Conservation (phyloP, 768 basidiomycete species). For the Lactifluus subvellereus region DNA sequence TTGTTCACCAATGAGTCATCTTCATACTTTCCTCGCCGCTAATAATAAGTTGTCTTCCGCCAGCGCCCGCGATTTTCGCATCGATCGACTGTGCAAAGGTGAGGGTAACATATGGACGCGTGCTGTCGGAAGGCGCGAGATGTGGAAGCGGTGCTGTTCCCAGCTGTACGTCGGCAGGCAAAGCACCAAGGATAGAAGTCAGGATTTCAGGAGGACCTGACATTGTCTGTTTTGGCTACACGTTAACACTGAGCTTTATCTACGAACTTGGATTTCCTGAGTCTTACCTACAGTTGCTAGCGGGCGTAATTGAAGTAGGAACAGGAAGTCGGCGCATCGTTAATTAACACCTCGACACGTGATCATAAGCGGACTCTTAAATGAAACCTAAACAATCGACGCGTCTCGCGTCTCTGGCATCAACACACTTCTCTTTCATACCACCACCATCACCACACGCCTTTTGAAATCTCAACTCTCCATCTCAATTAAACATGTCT, state of each 20-base stretch:
- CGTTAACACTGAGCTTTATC: neutral
- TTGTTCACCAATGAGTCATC: conserved; percentile 89
- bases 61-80: conserved; percentile 76
- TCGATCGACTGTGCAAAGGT: conserved; percentile 86
- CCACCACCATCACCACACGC: conserved; percentile 21
- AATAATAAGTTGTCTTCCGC: conserved; percentile 69
- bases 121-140: conserved; percentile 15
- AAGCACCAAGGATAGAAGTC: conserved; percentile 13
- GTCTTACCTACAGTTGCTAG: too few species aligned
- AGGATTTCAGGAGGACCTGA: conserved; percentile 18
- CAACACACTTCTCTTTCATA: conserved; percentile 22
- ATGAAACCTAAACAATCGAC: conserved; percentile 20
- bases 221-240: neutral
- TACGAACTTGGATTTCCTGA: too few species aligned
- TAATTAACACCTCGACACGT: conserved; percentile 16
- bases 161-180: conserved; percentile 4
- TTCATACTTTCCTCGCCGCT: conserved; percentile 83
- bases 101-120: conserved; percentile 62
- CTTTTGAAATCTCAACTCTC: conserved; percentile 22
- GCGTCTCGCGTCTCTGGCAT: conserved; percentile 17
- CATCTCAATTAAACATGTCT: conserved; percentile 57
- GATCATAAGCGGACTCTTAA: conserved; percentile 18
- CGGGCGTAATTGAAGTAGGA: neutral
- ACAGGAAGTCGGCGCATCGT: conserved; percentile 1
- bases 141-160: conserved; percentile 20